Percentiles rank a stretch among this genome's conserved stretches.
phyloP scores from a whole-genome alignment of 805 yeast species.

The Candida gorgasii region DNA sequence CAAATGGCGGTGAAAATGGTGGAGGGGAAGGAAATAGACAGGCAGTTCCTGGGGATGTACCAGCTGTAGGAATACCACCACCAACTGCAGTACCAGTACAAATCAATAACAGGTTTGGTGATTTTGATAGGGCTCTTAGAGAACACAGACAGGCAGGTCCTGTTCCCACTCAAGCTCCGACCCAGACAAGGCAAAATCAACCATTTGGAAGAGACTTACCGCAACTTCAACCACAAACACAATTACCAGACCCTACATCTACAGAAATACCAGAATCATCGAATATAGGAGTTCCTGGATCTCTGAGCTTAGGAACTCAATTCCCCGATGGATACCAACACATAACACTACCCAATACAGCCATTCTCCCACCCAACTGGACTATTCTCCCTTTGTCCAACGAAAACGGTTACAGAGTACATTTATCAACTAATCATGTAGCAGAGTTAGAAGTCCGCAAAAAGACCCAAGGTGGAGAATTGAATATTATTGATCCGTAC shows the following conservation, averaged over 20 bases:
- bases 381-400: slow-evolving; percentile 24
- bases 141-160: slow-evolving; percentile 9
- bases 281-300: no score
- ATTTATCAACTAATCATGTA: slow-evolving; percentile 18
- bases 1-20: neutral
- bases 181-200: no score
- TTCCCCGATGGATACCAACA: slow-evolving; percentile 17
- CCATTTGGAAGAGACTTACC: no score
- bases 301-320: neutral
- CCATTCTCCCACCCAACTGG: slow-evolving; percentile 34
- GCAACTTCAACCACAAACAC: no score
- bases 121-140: slow-evolving; percentile 11
- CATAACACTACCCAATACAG: slow-evolving; percentile 24
- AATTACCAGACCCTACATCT: no score
- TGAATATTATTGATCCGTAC: slow-evolving; percentile 15
- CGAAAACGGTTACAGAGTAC: slow-evolving; percentile 18
- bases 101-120: slow-evolving; percentile 10
- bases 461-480: slow-evolving; percentile 13
- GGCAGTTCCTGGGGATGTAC: no score
- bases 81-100: neutral
- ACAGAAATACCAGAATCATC: no score
- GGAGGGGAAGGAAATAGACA: no score
- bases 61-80: no score
- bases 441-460: slow-evolving; percentile 19
- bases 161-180: slow-evolving; percentile 6